Percentiles rank a stretch among this genome's conserved stretches.
Evolutionary conservation across 306 rosid species (phyloP).

Genomic region (Notholithocarpus densiflorus): DNA sequence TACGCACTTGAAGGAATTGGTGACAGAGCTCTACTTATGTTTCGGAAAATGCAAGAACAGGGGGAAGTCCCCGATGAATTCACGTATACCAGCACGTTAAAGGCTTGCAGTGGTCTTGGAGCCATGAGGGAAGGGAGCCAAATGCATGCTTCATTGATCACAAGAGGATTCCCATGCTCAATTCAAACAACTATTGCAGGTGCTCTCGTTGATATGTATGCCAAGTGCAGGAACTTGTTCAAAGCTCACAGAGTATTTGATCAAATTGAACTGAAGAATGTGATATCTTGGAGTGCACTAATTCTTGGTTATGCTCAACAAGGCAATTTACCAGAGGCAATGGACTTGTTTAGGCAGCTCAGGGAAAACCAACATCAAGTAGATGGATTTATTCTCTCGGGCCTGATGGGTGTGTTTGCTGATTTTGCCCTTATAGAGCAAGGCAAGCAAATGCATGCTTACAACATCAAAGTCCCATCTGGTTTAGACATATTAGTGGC

Average conservation of each 20-base stretch:
- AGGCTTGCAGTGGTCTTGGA: constrained; percentile 53
- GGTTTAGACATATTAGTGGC: constrained; percentile 54
- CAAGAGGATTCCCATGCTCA: constrained; percentile 40
- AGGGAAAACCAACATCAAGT: constrained; percentile 40
- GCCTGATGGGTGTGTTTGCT: constrained; percentile 57
- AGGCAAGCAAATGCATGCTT: constrained; percentile 68
- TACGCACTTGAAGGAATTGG: constrained; percentile 36
- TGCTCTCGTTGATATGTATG: constrained; percentile 63
- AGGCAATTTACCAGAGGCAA: constrained; percentile 44
- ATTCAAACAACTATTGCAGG: constrained; percentile 38
- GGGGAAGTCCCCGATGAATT: constrained; percentile 55
- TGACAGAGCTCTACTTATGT: constrained; percentile 42
- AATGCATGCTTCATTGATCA: constrained; percentile 49
- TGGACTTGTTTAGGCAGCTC: constrained; percentile 52
- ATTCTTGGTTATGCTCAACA: constrained; percentile 66
- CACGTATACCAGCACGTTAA: constrained; percentile 47
- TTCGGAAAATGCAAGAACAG: constrained; percentile 41
- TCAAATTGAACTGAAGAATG: constrained; percentile 42
- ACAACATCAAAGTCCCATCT: constrained; percentile 46
- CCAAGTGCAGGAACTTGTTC: constrained; percentile 35
- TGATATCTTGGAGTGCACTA: constrained; percentile 51
- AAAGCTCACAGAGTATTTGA: constrained; percentile 56
- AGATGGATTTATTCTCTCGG: constrained; percentile 57
- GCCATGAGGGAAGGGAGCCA: constrained; percentile 50
- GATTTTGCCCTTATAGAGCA: constrained; percentile 56